phyloP scores from a whole-genome alignment of 164 flowering plant species.

The Vitis amurensis region DNA sequence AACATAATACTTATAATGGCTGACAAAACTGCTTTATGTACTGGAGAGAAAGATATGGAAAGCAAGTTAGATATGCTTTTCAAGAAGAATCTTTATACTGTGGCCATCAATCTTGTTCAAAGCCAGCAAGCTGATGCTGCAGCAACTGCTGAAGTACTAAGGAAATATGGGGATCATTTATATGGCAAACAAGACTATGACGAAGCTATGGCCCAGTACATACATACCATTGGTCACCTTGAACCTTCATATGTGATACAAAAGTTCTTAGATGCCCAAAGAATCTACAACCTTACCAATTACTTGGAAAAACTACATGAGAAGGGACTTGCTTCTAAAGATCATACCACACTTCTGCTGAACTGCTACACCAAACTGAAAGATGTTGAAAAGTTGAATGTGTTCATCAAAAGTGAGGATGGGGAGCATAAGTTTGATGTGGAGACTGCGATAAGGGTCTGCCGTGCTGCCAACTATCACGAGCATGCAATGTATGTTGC shows the following conservation, averaged over 20 bases:
- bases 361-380: slow-evolving; percentile 96
- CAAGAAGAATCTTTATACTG: slow-evolving; percentile 92
- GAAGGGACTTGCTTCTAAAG: slow-evolving; percentile 94
- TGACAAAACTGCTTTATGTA: slow-evolving; percentile 73
- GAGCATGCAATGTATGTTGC: slow-evolving; percentile 99
- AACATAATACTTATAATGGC: slow-evolving; percentile 79
- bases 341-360: slow-evolving; percentile 92
- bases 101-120: slow-evolving; percentile 95
- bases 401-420: slow-evolving; percentile 87
- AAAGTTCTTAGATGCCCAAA: slow-evolving; percentile 95
- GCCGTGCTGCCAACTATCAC: slow-evolving; percentile 97
- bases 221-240: slow-evolving; percentile 88
- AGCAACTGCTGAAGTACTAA: slow-evolving; percentile 92
- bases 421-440: slow-evolving; percentile 96
- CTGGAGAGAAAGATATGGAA: slow-evolving; percentile 98
- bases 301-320: slow-evolving; percentile 96
- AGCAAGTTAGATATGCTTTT: slow-evolving; percentile 98
- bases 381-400: slow-evolving; percentile 84
- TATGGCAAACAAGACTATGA: slow-evolving; percentile 95
- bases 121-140: slow-evolving; percentile 99
- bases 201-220: slow-evolving; percentile 96
- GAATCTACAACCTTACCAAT: slow-evolving; percentile 97
- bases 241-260: slow-evolving; percentile 99
- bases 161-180: slow-evolving; percentile 96
- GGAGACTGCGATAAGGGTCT: slow-evolving; percentile 96